Percentiles rank a stretch among this genome's conserved stretches.
Evolutionary conservation across 257 asterid genomes (phyloP).

Genomic region (Solanum medicagineum): DNA sequence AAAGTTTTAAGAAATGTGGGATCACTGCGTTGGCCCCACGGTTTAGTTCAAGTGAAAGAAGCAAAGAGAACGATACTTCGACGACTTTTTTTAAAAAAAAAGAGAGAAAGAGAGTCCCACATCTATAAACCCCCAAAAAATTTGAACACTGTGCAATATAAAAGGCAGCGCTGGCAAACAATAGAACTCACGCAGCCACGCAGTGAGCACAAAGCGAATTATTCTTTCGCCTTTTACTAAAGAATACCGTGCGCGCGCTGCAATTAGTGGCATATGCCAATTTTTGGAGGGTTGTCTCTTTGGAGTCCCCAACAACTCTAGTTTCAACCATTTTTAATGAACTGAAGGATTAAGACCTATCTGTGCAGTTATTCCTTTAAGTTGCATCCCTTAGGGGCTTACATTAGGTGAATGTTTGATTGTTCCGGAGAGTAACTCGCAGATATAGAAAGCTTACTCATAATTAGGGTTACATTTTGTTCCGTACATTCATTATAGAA

Average conservation of each 20-base stretch:
- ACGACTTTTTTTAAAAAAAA: neutral
- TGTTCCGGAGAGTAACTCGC: too few species aligned
- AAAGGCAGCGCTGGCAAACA: neutral
- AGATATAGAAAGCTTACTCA: too few species aligned
- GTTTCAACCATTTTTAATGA: neutral
- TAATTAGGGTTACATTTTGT: too few species aligned
- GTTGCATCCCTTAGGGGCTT: too few species aligned
- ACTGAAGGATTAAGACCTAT: too few species aligned
- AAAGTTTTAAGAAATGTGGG: neutral
- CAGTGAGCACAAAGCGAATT: neutral
- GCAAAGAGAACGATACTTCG: neutral
- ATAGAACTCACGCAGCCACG: neutral
- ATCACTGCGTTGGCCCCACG: neutral
- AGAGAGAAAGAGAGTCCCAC: neutral
- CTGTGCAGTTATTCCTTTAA: too few species aligned
- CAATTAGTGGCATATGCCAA: neutral
- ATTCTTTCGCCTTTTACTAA: neutral
- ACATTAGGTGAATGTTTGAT: too few species aligned
- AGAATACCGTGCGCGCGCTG: neutral
- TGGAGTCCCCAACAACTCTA: neutral
- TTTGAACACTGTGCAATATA: neutral
- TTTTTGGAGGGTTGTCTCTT: neutral
- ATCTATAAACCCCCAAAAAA: neutral
- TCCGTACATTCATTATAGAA: too few species aligned
- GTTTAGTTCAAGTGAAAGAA: neutral